Evolutionary conservation across 1,284 basidiomycete genomes (phyloP).

Genomic region (Apiotrichum laibachii): DNA sequence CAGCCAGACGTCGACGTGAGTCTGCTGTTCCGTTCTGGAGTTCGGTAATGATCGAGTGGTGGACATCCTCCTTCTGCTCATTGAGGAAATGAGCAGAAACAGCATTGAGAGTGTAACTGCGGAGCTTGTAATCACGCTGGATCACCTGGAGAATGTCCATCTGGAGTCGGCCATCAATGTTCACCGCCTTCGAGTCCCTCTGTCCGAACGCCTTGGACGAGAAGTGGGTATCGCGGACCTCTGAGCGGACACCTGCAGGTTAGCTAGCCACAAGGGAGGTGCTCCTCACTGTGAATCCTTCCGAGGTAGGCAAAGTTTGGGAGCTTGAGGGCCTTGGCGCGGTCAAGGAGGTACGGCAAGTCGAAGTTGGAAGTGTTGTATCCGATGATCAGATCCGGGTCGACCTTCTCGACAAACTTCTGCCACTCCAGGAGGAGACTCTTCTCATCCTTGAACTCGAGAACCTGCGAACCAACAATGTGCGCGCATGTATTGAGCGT

Average conservation of each 20-base stretch:
- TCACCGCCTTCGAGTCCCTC: constrained; percentile 88
- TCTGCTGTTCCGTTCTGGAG: constrained; percentile 92
- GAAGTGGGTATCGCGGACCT: constrained; percentile 87
- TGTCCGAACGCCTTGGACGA: constrained; percentile 94
- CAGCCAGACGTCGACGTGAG: constrained; percentile 80
- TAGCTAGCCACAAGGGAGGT: not conserved
- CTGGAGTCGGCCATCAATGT: constrained; percentile 83
- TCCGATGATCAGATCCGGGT: constrained; percentile 90
- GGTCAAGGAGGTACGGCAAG: constrained; percentile 87
- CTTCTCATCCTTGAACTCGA: constrained; percentile 74
- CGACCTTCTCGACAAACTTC: constrained; percentile 78
- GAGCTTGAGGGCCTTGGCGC: constrained; percentile 75
- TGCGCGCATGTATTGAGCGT: constrained; percentile 87
- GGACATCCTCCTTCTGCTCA: constrained; percentile 96
- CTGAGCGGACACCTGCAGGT: constrained; percentile 64
- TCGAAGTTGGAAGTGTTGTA: constrained; percentile 92
- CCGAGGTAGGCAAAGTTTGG: constrained; percentile 73
- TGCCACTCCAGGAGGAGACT: constrained; percentile 74
- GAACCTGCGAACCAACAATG: constrained; percentile 90
- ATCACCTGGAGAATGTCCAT: constrained; percentile 92
- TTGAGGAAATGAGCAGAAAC: constrained; percentile 93
- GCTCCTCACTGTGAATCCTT: constrained; percentile 64
- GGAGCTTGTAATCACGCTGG: constrained; percentile 92
- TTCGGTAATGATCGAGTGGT: constrained; percentile 94
- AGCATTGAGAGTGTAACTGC: constrained; percentile 91